phyloP scores from a whole-genome alignment of 805 yeast species.

The Pichia ethanolica region DNA sequence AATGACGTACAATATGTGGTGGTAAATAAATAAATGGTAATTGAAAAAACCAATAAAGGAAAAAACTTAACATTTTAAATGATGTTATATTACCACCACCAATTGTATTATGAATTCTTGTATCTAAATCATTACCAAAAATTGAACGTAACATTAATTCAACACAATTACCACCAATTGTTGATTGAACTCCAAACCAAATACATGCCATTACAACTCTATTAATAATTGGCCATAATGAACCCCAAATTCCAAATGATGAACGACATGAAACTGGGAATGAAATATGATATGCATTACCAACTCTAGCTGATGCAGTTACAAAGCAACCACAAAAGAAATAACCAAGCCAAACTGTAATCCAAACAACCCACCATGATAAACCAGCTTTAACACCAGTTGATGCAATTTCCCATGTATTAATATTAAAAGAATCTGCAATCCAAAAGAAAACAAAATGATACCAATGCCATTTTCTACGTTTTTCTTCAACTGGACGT shows the following conservation, averaged over 20 bases:
- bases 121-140: conserved; percentile 58
- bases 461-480: conserved; percentile 83
- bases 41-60: conserved; percentile 73
- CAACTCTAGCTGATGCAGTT: conserved; percentile 65
- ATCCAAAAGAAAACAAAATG: conserved; percentile 79
- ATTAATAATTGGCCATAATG: conserved; percentile 81
- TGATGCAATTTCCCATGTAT: conserved; percentile 87
- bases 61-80: conserved; percentile 66
- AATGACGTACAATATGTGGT: conserved; percentile 75
- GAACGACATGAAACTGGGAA: conserved; percentile 81
- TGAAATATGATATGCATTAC: conserved; percentile 71
- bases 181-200: conserved; percentile 85
- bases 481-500: conserved; percentile 64
- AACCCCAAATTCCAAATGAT: conserved; percentile 81
- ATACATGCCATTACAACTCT: conserved; percentile 73
- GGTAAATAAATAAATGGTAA: conserved; percentile 76
- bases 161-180: conserved; percentile 80
- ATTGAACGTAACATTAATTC: conserved; percentile 69
- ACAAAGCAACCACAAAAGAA: conserved; percentile 62
- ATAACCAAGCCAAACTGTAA: conserved; percentile 85
- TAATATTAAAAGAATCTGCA: conserved; percentile 83
- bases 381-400: conserved; percentile 74
- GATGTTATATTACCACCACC: conserved; percentile 52
- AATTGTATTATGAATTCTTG: conserved; percentile 56
- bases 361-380: conserved; percentile 90